These are phyloP conservation scores for Populus alba DNA, from an alignment of 345 rosid genomes.

Conservation along the genomic window DNA sequence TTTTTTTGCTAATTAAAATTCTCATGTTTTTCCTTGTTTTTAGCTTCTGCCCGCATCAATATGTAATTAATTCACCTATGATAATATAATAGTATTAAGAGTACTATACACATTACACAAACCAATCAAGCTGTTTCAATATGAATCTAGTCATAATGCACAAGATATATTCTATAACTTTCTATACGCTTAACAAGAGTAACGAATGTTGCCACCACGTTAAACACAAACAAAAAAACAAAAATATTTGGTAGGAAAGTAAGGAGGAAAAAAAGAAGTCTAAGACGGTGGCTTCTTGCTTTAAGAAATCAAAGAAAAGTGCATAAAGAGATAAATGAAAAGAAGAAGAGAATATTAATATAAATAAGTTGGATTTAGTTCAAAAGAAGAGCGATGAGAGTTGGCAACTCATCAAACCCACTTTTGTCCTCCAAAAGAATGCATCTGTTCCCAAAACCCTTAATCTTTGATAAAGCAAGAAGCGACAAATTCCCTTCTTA, in stretches of 20 bases:
- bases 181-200: not conserved
- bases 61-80: not conserved
- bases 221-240: not conserved
- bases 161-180: not conserved
- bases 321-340: slow-evolving; percentile 8
- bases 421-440: slow-evolving; percentile 7
- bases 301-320: not conserved
- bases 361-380: slow-evolving; percentile 8
- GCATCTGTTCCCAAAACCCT: not conserved
- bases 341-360: slow-evolving; percentile 7
- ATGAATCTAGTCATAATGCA: not conserved
- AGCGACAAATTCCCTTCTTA: slow-evolving; percentile 47
- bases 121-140: not conserved
- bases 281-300: slow-evolving; percentile 31
- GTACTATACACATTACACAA: not conserved
- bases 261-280: slow-evolving; percentile 10
- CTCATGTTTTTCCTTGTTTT: too few relatives aligned
- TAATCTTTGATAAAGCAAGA: slow-evolving; percentile 17
- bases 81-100: not conserved
- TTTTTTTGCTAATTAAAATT: too few relatives aligned
- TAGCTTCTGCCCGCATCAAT: too few relatives aligned
- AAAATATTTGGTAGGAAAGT: not conserved
- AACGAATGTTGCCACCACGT: slow-evolving; percentile 1
- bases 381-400: slow-evolving; percentile 4
- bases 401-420: slow-evolving; percentile 20